Evolutionary conservation across 2,329 filamentous ascomycete species (phyloP).

Genomic region (Ophiocordyceps sinensis): DNA sequence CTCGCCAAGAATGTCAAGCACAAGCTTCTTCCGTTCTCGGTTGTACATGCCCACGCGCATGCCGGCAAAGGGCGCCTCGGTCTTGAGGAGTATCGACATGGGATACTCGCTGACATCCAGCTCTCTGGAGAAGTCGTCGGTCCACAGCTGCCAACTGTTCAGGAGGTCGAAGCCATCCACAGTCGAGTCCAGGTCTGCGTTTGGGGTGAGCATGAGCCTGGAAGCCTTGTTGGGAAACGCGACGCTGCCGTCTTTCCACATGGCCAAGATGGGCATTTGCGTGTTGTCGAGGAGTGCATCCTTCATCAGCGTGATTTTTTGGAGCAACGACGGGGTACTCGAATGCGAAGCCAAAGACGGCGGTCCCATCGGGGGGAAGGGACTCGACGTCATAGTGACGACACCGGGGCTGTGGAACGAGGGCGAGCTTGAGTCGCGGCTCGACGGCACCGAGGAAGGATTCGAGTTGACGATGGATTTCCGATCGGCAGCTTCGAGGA

Average conservation of each 20-base stretch:
- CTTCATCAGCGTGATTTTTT: constrained; percentile 63
- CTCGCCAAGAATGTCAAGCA: constrained; percentile 55
- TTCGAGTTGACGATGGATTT: constrained; percentile 28
- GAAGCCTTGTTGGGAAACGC: constrained; percentile 59
- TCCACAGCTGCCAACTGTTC: constrained; percentile 45
- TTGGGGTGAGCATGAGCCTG: constrained; percentile 31
- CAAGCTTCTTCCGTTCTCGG: constrained; percentile 31
- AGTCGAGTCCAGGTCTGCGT: constrained; percentile 23
- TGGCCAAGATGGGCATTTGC: constrained; percentile 58
- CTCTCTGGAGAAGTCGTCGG: constrained; percentile 47
- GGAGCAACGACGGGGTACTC: constrained; percentile 48
- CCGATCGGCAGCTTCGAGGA: constrained; percentile 31
- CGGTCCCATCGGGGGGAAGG: constrained; percentile 54
- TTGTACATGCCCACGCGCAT: constrained; percentile 51
- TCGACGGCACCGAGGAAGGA: constrained; percentile 31
- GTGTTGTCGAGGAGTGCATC: constrained; percentile 65
- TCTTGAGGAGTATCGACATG: constrained; percentile 48
- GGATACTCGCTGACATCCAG: constrained; percentile 49
- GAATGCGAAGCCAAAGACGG: constrained; percentile 40
- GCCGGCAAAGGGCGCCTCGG: constrained; percentile 42
- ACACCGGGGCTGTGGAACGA: constrained; percentile 36
- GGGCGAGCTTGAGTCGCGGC: constrained; percentile 31
- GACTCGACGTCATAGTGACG: constrained; percentile 37
- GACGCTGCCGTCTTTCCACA: constrained; percentile 69
- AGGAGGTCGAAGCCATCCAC: constrained; percentile 42